Conservation (phyloP, 345 rosid species). For the Hypericum androsaemum region DNA sequence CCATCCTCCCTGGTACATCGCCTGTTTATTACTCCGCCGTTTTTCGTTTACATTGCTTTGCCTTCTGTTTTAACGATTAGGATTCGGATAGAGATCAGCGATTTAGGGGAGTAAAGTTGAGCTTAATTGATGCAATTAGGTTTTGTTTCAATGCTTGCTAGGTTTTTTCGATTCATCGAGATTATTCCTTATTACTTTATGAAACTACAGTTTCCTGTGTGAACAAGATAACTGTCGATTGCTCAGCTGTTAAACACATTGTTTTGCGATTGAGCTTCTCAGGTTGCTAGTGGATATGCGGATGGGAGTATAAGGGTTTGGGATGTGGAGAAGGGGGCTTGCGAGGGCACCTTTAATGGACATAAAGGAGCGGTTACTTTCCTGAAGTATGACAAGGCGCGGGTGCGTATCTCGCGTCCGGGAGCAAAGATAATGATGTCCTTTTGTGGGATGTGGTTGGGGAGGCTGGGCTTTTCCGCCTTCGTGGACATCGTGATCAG, state of each 20-base stretch:
- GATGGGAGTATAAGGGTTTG: slow-evolving; percentile 88
- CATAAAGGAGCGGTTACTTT: slow-evolving; percentile 88
- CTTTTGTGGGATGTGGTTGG: slow-evolving; percentile 93
- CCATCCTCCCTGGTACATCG: slow-evolving; percentile 47
- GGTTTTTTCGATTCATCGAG: too few relatives aligned
- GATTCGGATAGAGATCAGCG: too few relatives aligned
- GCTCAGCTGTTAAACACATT: too few relatives aligned
- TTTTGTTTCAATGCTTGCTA: too few relatives aligned
- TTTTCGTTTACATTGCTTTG: too few relatives aligned
- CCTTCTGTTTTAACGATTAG: too few relatives aligned
- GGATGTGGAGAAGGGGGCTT: slow-evolving; percentile 73
- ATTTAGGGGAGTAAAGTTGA: too few relatives aligned
- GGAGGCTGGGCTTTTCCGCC: slow-evolving; percentile 72
- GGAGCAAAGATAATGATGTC: slow-evolving; percentile 86
- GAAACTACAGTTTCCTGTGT: too few relatives aligned
- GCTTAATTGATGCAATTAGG: too few relatives aligned
- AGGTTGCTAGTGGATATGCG: slow-evolving; percentile 53
- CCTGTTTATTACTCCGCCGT: not conserved
- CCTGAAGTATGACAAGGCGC: slow-evolving; percentile 45
- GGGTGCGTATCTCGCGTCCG: slow-evolving; percentile 84
- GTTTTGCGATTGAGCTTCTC: not conserved
- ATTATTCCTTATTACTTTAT: too few relatives aligned
- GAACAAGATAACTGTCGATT: too few relatives aligned
- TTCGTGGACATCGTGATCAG: slow-evolving; percentile 93
- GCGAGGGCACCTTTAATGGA: slow-evolving; percentile 66